Conservation (phyloP, 768 basidiomycete genomes). For the Lactarius vividus region DNA sequence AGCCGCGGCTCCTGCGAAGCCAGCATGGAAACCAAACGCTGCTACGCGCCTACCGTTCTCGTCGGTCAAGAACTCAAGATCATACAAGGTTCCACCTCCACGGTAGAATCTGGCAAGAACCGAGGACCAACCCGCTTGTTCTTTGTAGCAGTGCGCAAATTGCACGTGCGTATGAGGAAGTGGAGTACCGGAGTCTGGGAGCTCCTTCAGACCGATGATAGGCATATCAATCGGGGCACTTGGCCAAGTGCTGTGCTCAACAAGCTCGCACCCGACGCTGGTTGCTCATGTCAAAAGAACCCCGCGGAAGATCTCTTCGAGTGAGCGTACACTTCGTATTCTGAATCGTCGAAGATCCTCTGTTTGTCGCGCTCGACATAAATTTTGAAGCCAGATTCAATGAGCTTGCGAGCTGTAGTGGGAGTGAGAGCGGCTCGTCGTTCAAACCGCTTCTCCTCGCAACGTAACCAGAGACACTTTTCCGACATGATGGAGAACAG, state of each 20-base stretch:
- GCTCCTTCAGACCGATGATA: slow-evolving; percentile 96
- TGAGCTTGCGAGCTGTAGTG: slow-evolving; percentile 80
- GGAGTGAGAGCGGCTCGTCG: slow-evolving; percentile 91
- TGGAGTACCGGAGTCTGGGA: slow-evolving; percentile 78
- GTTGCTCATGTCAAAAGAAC: slow-evolving; percentile 14
- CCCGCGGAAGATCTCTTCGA: slow-evolving; percentile 4
- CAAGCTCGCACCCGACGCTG: slow-evolving; percentile 89
- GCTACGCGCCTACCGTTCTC: slow-evolving; percentile 84
- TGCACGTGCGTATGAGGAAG: slow-evolving; percentile 95
- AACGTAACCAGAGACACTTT: slow-evolving; percentile 83
- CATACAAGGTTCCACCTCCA: slow-evolving; percentile 86
- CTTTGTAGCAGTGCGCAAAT: slow-evolving; percentile 97
- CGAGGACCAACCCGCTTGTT: slow-evolving; percentile 87
- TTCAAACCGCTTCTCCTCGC: slow-evolving; percentile 96
- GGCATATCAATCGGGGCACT: slow-evolving; percentile 67
- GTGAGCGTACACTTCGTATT: slow-evolving; percentile 82
- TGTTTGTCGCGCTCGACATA: slow-evolving; percentile 91
- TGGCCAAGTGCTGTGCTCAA: slow-evolving; percentile 87
- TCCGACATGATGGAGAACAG: slow-evolving; percentile 41
- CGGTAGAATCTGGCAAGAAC: slow-evolving; percentile 82
- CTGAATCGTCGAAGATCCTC: slow-evolving; percentile 89
- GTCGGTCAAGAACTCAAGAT: slow-evolving; percentile 93
- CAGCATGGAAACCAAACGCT: slow-evolving; percentile 97
- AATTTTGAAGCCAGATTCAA: slow-evolving; percentile 88
- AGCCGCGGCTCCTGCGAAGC: slow-evolving; percentile 96